Conservation (phyloP, 331 rosid species). For the Quercus lobata region DNA sequence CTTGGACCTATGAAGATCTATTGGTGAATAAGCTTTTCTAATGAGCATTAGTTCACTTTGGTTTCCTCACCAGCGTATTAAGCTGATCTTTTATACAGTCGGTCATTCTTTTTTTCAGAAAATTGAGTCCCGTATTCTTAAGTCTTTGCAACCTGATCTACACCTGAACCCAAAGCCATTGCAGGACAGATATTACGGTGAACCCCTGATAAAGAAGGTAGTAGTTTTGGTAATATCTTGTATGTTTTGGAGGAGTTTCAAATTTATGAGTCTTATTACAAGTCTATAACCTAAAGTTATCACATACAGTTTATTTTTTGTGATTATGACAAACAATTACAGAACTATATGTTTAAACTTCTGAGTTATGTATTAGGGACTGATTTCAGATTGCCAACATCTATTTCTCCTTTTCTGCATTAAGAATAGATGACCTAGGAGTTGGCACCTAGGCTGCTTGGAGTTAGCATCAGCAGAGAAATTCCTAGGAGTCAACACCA, state of each 20-base stretch:
- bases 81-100: background rate
- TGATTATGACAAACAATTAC: background rate
- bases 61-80: slow-evolving; percentile 2
- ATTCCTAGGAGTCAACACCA: no score
- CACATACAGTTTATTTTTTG: background rate
- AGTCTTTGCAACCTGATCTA: slow-evolving; percentile 43
- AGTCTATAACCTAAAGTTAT: background rate
- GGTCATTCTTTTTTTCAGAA: slow-evolving; percentile 21
- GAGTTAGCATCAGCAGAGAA: no score
- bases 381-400: background rate
- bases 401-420: background rate
- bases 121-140: slow-evolving; percentile 34
- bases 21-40: slow-evolving; percentile 23
- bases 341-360: background rate
- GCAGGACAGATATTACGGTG: background rate
- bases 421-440: no score
- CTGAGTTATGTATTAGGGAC: background rate
- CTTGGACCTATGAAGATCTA: slow-evolving; percentile 32
- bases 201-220: slow-evolving; percentile 28
- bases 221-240: background rate
- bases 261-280: background rate
- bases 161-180: slow-evolving; percentile 27
- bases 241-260: background rate
- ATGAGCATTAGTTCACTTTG: background rate
- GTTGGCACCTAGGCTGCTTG: no score